Conservation (phyloP, 768 basidiomycete species). For the Macrocybe gigantea region DNA sequence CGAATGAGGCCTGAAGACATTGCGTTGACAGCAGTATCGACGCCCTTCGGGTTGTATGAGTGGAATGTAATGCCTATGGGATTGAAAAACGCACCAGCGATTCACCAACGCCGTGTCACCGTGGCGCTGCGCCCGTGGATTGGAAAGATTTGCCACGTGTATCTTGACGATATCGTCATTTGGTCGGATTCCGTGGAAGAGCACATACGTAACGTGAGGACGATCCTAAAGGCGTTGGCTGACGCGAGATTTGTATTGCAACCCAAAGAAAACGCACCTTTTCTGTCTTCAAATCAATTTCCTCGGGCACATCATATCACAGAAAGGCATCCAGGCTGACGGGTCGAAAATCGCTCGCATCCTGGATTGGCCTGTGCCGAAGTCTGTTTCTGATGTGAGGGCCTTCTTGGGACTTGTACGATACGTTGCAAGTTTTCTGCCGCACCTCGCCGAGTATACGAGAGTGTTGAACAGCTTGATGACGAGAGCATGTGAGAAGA, state of each 20-base stretch:
- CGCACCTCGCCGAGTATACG: conserved; percentile 20
- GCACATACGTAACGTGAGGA: conserved; percentile 10
- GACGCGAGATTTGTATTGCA: conserved; percentile 23
- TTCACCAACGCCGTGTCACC: conserved; percentile 19
- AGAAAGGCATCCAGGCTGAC: conserved; percentile 27
- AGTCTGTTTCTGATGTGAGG: conserved; percentile 22
- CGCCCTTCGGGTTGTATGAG: conserved; percentile 25
- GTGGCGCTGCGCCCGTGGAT: conserved; percentile 37
- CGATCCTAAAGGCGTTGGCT: conserved; percentile 15
- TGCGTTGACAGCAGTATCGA: conserved; percentile 35
- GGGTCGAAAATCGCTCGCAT: conserved; percentile 29
- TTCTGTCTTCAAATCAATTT: conserved; percentile 15
- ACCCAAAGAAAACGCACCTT: conserved; percentile 32
- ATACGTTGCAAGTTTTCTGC: conserved; percentile 30
- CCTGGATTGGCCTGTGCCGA: conserved; percentile 30
- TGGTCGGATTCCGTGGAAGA: conserved; percentile 20
- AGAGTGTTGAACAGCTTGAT: conserved; percentile 21
- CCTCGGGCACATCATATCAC: conserved; percentile 24
- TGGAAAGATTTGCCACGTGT: conserved; percentile 26
- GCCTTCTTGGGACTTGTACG: conserved; percentile 38
- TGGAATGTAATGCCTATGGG: conserved; percentile 35
- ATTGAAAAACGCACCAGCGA: conserved; percentile 24
- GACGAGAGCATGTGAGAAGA: conserved; percentile 11
- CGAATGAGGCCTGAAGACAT: conserved; percentile 30
- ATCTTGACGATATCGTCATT: conserved; percentile 37